Evolutionary conservation across 78 protist species (phyloP), one percentile per base, ranked within the genome.

Genomic region (Dictyostelium capitatum): DNA sequence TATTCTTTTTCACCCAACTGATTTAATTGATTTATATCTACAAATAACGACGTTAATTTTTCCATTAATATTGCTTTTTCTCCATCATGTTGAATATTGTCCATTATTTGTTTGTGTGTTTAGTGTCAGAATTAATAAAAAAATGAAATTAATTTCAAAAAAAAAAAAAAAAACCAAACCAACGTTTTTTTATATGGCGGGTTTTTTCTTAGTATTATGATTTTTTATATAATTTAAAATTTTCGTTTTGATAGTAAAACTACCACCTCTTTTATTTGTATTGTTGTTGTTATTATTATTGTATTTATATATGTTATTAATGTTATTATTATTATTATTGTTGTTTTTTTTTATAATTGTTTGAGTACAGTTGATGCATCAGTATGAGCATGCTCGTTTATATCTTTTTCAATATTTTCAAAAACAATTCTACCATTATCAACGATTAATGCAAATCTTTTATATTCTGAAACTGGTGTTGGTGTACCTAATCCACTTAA

Each of bases 401-500:
- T 19, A 56, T 83, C 59, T 23, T 53, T 73, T 56, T 83, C 91
- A 43, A 56, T 11, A 83, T 72, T 72, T 73, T 83, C 91, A 83
- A 25, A 83, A 72, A 67, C 78, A 73, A 83, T 25, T 32, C 75
- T 69, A 43, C 91, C 91, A 72, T 83, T 83, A 53, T 83, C 48
- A 30, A 83, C 48, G 57, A 83, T 83, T 70, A 83, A 15, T 15
- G 81, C 80, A 77, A 53, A 83, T 83, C 91, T 83, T 37, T 72
- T 83, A 17, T 23, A 72, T 83, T 32, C 47, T n/a, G 20, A 25
- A 28, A 54, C 51, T 51, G 91, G 81, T 37, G 37, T 67, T 30
- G 47, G 0, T 17, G 56, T 51, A 72, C 81, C 81, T 7, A 72
- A 14, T 23, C 57, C 54, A 14, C 28, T 17, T 15, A 54, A 9